A percentile compares a stretch with the other conserved stretches of the same genome.
phyloP scores from a whole-genome alignment of 345 rosid species.

The Cardamine chenopodiifolia region DNA sequence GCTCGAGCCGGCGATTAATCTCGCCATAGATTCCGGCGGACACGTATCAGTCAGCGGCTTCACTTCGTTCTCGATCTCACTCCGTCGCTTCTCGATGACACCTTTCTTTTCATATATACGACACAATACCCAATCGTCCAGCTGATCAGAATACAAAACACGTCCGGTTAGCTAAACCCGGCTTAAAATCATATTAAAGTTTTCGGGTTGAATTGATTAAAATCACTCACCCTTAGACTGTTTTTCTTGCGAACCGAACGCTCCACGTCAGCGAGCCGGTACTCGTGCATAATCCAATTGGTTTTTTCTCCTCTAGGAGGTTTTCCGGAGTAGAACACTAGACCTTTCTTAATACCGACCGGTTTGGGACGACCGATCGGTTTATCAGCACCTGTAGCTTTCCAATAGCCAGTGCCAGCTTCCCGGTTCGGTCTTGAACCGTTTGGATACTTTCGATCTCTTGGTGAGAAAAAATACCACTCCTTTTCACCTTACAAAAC shows the following conservation, averaged over 20 bases:
- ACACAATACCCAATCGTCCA: constrained; percentile 96
- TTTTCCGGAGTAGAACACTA: constrained; percentile 88
- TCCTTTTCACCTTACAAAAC: constrained; percentile 91
- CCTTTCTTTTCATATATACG: constrained; percentile 98
- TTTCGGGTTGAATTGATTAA: background rate
- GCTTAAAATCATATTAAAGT: background rate
- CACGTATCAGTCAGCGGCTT: constrained; percentile 27
- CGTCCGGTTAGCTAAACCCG: constrained; percentile 18
- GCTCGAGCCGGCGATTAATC: constrained; percentile 69
- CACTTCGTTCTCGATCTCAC: constrained; percentile 38
- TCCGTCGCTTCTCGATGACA: constrained; percentile 54
- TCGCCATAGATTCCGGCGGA: constrained; percentile 65
- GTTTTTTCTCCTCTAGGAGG: constrained; percentile 90
- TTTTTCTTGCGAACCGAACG: constrained; percentile 82
- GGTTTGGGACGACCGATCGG: constrained; percentile 85
- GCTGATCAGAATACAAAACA: constrained; percentile 43
- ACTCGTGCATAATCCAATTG: constrained; percentile 99
- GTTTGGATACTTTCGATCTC: constrained; percentile 91
- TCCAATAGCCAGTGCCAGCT: constrained; percentile 92
- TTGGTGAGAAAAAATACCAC: constrained; percentile 93
- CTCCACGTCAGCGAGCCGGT: constrained; percentile 89
- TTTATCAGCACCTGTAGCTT: constrained; percentile 98
- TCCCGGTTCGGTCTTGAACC: constrained; percentile 95
- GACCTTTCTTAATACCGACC: constrained; percentile 82
- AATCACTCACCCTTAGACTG: constrained; percentile 67